phyloP scores from a whole-genome alignment of 495 filamentous ascomycete genomes.

The Bryoglossum gracile region DNA sequence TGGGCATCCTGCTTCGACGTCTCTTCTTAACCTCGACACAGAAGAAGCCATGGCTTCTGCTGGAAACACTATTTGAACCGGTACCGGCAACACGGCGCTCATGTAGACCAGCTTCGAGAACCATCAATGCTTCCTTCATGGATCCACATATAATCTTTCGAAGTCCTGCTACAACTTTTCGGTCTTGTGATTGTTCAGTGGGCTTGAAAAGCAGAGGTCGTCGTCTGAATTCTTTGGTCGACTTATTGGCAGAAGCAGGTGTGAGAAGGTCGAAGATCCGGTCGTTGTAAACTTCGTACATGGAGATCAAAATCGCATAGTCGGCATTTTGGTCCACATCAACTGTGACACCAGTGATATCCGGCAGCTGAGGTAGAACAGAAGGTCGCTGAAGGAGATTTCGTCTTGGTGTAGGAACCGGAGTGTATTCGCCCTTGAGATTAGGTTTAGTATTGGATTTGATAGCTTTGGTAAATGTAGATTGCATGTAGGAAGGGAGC shows the following conservation, averaged over 20 bases:
- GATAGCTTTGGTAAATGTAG: conserved; percentile 18
- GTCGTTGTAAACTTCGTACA: conserved; percentile 99
- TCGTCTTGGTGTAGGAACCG: conserved; percentile 23
- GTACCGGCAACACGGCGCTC: conserved; percentile 87
- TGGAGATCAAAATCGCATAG: conserved; percentile 84
- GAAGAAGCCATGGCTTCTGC: conserved; percentile 93
- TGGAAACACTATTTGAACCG: conserved; percentile 79
- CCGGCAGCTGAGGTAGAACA: conserved; percentile 61
- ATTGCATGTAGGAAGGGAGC: conserved; percentile 25
- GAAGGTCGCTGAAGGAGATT: conserved; percentile 53
- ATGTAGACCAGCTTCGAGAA: conserved; percentile 82
- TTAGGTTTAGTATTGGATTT: conserved; percentile 23
- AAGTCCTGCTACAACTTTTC: conserved; percentile 86
- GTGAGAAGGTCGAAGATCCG: conserved; percentile 91
- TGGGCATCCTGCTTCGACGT: conserved; percentile 44
- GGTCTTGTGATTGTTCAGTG: conserved; percentile 74
- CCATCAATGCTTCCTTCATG: conserved; percentile 79
- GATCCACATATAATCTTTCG: conserved; percentile 83
- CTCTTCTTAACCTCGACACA: conserved; percentile 90
- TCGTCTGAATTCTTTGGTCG: conserved; percentile 60
- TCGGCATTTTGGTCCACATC: conserved; percentile 65
- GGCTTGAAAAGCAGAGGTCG: conserved; percentile 79
- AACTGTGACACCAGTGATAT: conserved; percentile 61
- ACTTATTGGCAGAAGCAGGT: conserved; percentile 37
- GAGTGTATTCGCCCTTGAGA: conserved; percentile 25